Evolutionary conservation across 805 yeast species (phyloP), one percentile per base, ranked within the genome.

Genomic region (Ogataea nitratoaversa): DNA sequence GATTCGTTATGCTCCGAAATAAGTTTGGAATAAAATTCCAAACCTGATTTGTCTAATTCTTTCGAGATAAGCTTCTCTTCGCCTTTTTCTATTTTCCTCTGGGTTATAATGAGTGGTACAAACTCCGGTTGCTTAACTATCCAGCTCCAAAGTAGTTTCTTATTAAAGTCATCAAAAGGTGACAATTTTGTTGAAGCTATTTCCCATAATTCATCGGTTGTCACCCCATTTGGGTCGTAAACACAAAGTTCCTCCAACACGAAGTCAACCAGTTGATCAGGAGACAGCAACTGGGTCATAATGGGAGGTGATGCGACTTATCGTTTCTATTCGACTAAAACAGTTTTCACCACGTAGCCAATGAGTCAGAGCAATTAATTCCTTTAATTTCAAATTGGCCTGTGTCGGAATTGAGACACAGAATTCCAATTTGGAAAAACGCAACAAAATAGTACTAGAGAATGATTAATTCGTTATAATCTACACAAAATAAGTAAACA

Each of bases 111-210:
- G 16, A 36, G 39, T 22, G 61, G 50, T 6, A 46, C 29, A 24
- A 63, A 48, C 5, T 60, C 60, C 7, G 45, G 41, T 17, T 64
- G 58, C 11, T 48, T 40, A 9, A 52, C 43, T 5, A 70, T 45
- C 73, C 74, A 69, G 5, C 52, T 51, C 63, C 69, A 69, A 0
- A 64, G 49, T 17, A 68, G 47, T 6, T 47, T 40, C 42, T 64
- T 65, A 32, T 55, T 58, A 23, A 63, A 49, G 2, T 56, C 59
- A 40, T 67, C 66, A 5, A 63, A 34, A 6, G 39, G 32, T 0
- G 38, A 37, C 3, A 54, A 40, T 17, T 50, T 45, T 2, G 43
- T 34, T 13, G 44, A 36, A 11, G 48, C 47, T 14, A 63, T 40
- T 8, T 47, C 49, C 74, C 73, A 70, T 9, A 69, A 40, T 5